A percentile compares a stretch with the other conserved stretches of the same genome.
phyloP scores from a whole-genome alignment of 1,284 basidiomycete species.

The Trichosporon sp. region DNA sequence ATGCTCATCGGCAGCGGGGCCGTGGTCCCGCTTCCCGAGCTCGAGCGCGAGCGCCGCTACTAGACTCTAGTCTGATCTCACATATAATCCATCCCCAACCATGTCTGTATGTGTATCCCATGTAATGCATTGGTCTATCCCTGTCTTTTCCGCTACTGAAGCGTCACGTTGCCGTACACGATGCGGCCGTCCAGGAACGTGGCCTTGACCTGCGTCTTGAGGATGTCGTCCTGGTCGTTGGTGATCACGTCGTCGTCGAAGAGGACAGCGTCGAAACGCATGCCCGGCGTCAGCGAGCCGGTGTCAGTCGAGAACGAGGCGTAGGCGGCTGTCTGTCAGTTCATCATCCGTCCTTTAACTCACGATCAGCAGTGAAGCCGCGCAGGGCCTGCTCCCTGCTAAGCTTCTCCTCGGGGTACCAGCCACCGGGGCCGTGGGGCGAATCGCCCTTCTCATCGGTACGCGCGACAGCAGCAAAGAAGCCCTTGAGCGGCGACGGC shows the following conservation, averaged over 20 bases:
- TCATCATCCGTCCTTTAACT: constrained; percentile 25
- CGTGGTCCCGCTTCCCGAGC: constrained; percentile 30
- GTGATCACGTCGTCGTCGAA: constrained; percentile 78
- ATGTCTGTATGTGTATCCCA: constrained; percentile 16
- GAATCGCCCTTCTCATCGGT: constrained; percentile 69
- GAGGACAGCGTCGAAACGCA: constrained; percentile 82
- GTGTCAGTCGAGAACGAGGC: constrained; percentile 72
- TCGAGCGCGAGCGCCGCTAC: constrained; percentile 16
- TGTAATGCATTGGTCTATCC: constrained; percentile 18
- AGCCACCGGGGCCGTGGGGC: constrained; percentile 77
- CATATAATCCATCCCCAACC: neutral
- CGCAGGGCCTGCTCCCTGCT: constrained; percentile 67
- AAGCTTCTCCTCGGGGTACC: constrained; percentile 73
- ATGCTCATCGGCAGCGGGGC: constrained; percentile 33
- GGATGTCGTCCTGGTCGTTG: constrained; percentile 65
- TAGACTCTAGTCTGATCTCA: neutral
- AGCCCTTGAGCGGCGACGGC: constrained; percentile 62
- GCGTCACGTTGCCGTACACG: constrained; percentile 58
- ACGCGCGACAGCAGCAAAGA: constrained; percentile 82
- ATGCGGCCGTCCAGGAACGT: constrained; percentile 78
- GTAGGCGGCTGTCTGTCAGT: constrained; percentile 64
- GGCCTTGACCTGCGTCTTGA: constrained; percentile 69
- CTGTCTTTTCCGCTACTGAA: neutral
- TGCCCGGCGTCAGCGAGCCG: constrained; percentile 69
- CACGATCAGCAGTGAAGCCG: constrained; percentile 77